A percentile compares a stretch with the other conserved stretches of the same genome.
phyloP scores from a whole-genome alignment of 768 basidiomycete genomes.

The Pholiota molesta region DNA sequence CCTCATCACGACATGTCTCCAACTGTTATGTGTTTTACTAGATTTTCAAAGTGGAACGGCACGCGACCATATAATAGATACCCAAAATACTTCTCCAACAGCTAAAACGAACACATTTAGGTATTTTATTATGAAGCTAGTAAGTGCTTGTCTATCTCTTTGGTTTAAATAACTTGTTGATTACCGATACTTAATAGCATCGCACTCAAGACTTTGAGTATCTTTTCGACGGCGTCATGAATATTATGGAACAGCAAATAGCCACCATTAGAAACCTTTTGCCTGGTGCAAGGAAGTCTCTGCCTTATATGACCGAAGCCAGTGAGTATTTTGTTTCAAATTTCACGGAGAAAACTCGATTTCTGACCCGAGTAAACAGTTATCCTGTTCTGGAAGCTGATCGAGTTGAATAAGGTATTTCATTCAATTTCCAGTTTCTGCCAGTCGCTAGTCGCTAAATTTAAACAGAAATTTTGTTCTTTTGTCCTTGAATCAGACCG shows the following conservation, averaged over 20 bases:
- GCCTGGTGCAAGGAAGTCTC: constrained; percentile 82
- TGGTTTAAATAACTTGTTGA: constrained; percentile 9
- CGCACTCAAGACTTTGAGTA: constrained; percentile 89
- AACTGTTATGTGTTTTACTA: constrained; percentile 74
- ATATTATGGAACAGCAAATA: constrained; percentile 75
- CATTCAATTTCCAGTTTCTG: not conserved
- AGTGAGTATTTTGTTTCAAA: constrained; percentile 48
- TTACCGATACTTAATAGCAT: constrained; percentile 55
- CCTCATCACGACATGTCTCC: constrained; percentile 75
- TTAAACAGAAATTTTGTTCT: constrained; percentile 82
- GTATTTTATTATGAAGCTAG: constrained; percentile 90
- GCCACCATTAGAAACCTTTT: constrained; percentile 72
- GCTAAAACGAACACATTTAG: constrained; percentile 85
- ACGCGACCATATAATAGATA: constrained; percentile 55
- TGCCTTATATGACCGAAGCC: constrained; percentile 82
- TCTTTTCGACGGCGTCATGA: constrained; percentile 71
- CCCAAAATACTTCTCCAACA: constrained; percentile 50
- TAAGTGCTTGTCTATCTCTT: constrained; percentile 35
- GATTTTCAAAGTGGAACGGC: constrained; percentile 83
- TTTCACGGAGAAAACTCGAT: constrained; percentile 11
- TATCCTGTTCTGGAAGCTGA: constrained; percentile 85
- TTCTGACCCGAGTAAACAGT: constrained; percentile 42
- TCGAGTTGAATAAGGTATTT: constrained; percentile 88
- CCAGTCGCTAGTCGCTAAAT: not conserved
- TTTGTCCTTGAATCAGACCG: constrained; percentile 82